Evolutionary conservation across 768 basidiomycete species (phyloP).

Genomic region (Leccinellum rugosiceps): DNA sequence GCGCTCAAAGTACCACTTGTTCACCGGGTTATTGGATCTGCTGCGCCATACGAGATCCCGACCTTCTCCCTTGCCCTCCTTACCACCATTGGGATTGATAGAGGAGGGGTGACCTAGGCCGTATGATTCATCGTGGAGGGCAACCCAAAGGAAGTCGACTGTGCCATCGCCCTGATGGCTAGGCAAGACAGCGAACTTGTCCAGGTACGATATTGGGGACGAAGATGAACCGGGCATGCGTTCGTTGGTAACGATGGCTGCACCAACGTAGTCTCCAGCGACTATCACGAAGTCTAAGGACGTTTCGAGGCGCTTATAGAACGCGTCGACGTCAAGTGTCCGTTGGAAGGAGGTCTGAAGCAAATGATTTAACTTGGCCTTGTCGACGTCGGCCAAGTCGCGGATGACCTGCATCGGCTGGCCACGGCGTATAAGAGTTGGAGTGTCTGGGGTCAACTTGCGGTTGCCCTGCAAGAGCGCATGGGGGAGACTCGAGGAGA

Average conservation of each 20-base stretch:
- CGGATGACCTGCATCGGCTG: constrained; percentile 83
- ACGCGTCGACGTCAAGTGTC: constrained; percentile 64
- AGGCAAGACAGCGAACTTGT: constrained; percentile 97
- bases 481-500: constrained; percentile 93
- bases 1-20: constrained; percentile 99
- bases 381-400: constrained; percentile 66
- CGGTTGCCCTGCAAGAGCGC: constrained; percentile 86
- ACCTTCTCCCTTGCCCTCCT: constrained; percentile 86
- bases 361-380: constrained; percentile 67
- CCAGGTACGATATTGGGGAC: constrained; percentile 80
- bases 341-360: constrained; percentile 86
- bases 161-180: constrained; percentile 97
- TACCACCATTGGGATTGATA: constrained; percentile 92
- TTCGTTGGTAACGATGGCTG: constrained; percentile 86
- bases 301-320: constrained; percentile 73
- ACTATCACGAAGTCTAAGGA: constrained; percentile 89
- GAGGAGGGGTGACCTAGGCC: constrained; percentile 92
- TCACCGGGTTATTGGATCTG: constrained; percentile 90
- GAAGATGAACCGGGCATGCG: constrained; percentile 30
- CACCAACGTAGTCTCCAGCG: constrained; percentile 93
- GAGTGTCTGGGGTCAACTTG: constrained; percentile 84
- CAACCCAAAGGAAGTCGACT: constrained; percentile 99
- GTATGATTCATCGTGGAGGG: constrained; percentile 96
- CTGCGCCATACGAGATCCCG: constrained; percentile 95
- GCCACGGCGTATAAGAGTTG: constrained; percentile 88